Evolutionary conservation across 345 rosid species (phyloP), one percentile per base, ranked within the genome.

Genomic region (Eucalyptus regnans): DNA sequence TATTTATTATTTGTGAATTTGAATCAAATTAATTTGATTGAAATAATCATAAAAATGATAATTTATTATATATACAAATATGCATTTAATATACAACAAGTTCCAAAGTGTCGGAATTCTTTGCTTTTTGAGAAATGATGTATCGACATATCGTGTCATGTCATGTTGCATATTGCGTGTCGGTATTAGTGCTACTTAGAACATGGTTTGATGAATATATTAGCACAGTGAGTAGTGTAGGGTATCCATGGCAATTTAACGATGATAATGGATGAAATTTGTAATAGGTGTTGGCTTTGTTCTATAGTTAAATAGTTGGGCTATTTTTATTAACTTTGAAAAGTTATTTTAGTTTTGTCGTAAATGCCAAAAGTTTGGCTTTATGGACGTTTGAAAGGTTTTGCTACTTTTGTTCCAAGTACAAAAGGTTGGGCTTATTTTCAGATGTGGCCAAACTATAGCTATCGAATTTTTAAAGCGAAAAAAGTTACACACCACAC

Each of bases 101-200:
- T 52, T 52, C 5, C 58, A 52, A 52, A 52, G 58, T 0, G 0
- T 52, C 0, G 23, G 25, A 52, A 52, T 52, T 52, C 10, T 20
- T 20, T 7, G 5, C 1, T 52, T 52, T 52, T 52, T 52, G 25
- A 52, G 58, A 52, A 52, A 52, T 0, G 10, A 52, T 0, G 2
- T 52, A 20, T 52, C 2, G 0, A 7, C 1, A 44, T 44, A 8
- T 44, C 3, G 9, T 44, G 48, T 44, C 48, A 18, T 0, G 25
- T 52, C 2, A 25, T 52, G 25, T 52, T 52, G 25, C 2, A 52
- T 52, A 52, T 18, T 18, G 56, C 0, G 56, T 18, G 58, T 52
- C 0, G 0, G 23, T 52, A 18, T 52, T 0, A 18, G 23, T 52
- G 5, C 0, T 52, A 52, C 58, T 52, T 52, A 52, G 58, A 0